These are phyloP conservation scores for Pseudogymnoascus sp. DNA, from an alignment of 2,329 filamentous ascomycete species.

Conservation along the genomic window DNA sequence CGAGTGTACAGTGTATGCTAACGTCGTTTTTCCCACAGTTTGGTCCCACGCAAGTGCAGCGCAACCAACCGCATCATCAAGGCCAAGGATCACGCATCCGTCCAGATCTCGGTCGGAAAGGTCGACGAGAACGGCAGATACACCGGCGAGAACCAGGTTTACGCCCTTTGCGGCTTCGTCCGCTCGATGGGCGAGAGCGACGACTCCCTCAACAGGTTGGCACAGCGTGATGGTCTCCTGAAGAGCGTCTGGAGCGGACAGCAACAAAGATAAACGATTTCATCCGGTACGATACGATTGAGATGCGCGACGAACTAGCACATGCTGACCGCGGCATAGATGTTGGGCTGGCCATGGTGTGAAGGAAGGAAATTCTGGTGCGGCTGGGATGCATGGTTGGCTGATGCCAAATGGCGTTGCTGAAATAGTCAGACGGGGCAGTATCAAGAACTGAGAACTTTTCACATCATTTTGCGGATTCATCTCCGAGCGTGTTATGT, in stretches of 20 bases:
- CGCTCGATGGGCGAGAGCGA: constrained; percentile 97
- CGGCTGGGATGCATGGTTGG: constrained; percentile 17
- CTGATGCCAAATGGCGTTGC: constrained; percentile 22
- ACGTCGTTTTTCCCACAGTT: constrained; percentile 44
- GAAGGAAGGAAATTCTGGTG: constrained; percentile 10
- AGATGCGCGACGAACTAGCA: not conserved
- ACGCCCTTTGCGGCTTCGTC: constrained; percentile 95
- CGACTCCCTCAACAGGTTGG: constrained; percentile 89
- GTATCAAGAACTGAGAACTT: constrained; percentile 26
- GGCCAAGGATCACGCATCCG: constrained; percentile 98
- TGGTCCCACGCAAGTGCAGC: constrained; percentile 98
- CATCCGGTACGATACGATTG: constrained; percentile 22
- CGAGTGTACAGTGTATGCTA: constrained; percentile 12
- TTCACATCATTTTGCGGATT: constrained; percentile 18
- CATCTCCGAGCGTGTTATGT: constrained; percentile 15
- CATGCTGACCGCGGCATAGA: constrained; percentile 6
- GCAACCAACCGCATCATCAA: constrained; percentile 99
- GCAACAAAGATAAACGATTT: constrained; percentile 28
- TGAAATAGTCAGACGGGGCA: constrained; percentile 27
- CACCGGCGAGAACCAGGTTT: constrained; percentile 94
- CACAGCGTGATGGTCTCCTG: constrained; percentile 91
- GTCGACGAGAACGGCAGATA: constrained; percentile 95
- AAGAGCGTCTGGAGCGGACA: constrained; percentile 87
- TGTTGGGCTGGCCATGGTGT: constrained; percentile 9
- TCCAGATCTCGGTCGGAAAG: constrained; percentile 95